A percentile compares a stretch with the other conserved stretches of the same genome.
Evolutionary conservation across 306 rosid genomes (phyloP).

Genomic region (Crotalaria pallida): DNA sequence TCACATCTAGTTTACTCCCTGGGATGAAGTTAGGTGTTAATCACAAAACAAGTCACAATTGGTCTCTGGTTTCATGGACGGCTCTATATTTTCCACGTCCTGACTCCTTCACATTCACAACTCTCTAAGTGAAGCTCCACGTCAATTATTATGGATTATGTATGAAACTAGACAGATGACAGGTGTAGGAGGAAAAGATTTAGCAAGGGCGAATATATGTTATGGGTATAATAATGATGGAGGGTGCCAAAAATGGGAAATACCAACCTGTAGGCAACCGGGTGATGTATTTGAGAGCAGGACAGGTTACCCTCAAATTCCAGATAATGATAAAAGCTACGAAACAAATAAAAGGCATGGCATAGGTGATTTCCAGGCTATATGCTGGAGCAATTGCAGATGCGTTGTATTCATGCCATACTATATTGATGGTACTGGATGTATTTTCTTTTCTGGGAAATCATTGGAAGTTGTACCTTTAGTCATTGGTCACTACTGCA

Average conservation of each 20-base stretch:
- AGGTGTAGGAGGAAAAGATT: background rate
- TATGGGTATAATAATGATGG: slow-evolving; percentile 1
- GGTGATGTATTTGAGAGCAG: background rate
- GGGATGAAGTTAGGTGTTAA: background rate
- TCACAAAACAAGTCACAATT: background rate
- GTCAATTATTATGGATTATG: background rate
- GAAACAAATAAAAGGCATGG: background rate
- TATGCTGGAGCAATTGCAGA: slow-evolving; percentile 13
- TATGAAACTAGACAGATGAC: background rate
- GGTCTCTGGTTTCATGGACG: background rate
- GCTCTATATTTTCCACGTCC: background rate
- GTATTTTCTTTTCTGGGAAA: background rate
- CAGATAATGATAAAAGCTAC: accelerated
- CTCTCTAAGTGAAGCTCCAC: background rate
- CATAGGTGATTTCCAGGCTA: background rate
- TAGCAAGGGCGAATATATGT: background rate
- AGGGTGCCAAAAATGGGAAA: slow-evolving; percentile 6
- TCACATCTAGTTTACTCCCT: background rate
- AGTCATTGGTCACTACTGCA: too few species aligned
- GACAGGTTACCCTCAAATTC: background rate
- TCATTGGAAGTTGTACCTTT: background rate
- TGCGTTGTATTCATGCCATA: background rate
- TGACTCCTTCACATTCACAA: background rate
- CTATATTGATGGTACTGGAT: background rate
- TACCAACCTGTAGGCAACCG: background rate